These are phyloP conservation scores for Magnaporthales sp. DNA, from an alignment of 2,329 filamentous ascomycete species.

Conservation along the genomic window DNA sequence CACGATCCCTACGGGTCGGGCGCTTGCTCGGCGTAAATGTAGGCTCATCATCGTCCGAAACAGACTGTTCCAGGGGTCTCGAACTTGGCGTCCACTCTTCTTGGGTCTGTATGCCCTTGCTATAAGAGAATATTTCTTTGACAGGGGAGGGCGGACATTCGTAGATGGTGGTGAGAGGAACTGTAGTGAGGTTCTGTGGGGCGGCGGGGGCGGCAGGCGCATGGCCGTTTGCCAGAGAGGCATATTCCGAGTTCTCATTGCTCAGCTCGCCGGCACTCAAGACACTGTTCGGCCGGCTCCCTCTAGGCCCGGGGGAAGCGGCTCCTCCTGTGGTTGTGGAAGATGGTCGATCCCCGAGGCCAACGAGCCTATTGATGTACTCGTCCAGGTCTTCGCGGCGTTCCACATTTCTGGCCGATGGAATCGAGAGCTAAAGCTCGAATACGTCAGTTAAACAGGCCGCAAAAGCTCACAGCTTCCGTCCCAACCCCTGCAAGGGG, in stretches of 20 bases:
- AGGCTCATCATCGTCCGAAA: conserved; percentile 56
- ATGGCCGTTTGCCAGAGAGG: conserved; percentile 32
- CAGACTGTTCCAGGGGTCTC: conserved; percentile 43
- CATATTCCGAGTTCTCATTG: conserved; percentile 59
- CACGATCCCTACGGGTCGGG: conserved; percentile 68
- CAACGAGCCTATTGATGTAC: conserved; percentile 76
- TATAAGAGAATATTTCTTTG: conserved; percentile 89
- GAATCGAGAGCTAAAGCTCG: background rate
- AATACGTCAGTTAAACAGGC: background rate
- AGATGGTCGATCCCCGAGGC: conserved; percentile 52
- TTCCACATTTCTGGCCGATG: background rate
- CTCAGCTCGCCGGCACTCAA: conserved; percentile 75
- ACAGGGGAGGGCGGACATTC: conserved; percentile 70
- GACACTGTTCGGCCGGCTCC: conserved; percentile 79
- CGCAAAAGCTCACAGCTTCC: background rate
- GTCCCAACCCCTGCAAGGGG: background rate
- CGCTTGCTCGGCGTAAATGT: conserved; percentile 60
- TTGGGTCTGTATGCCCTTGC: conserved; percentile 89
- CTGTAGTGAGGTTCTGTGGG: conserved; percentile 65
- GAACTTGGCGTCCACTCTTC: conserved; percentile 58
- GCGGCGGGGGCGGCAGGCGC: conserved; percentile 28
- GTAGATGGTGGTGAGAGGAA: conserved; percentile 66
- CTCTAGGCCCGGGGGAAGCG: conserved; percentile 56
- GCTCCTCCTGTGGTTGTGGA: conserved; percentile 52
- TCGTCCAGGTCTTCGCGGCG: conserved; percentile 68